Evolutionary conservation across 176 grass and related monocot species (phyloP).

Genomic region (Carex littledalei): DNA sequence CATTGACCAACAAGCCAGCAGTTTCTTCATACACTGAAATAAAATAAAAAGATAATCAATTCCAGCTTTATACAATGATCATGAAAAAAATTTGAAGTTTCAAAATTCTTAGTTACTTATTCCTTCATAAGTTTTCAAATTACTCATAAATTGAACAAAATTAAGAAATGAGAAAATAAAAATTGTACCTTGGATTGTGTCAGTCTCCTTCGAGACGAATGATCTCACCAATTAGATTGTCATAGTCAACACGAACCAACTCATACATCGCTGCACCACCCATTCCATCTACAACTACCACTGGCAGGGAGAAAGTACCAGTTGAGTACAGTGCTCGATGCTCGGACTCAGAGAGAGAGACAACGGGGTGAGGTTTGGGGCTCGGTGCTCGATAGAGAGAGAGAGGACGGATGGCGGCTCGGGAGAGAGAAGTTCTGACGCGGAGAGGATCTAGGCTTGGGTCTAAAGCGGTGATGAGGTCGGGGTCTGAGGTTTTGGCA

Average conservation of each 20-base stretch:
- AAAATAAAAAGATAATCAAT: not conserved
- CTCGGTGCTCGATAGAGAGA: too few relatives aligned
- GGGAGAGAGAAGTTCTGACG: too few relatives aligned
- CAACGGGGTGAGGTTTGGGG: too few relatives aligned
- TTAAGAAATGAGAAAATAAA: not conserved
- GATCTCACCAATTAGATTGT: constrained; percentile 84
- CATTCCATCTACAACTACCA: constrained; percentile 86
- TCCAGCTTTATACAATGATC: too few relatives aligned
- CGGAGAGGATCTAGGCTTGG: too few relatives aligned
- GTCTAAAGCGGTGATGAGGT: too few relatives aligned
- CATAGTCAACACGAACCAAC: constrained; percentile 74
- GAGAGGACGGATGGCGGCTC: too few relatives aligned
- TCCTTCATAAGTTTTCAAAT: not conserved
- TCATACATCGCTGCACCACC: constrained; percentile 85
- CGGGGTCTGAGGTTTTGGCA: too few relatives aligned
- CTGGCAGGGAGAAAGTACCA: constrained; percentile 14
- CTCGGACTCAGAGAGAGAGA: too few relatives aligned
- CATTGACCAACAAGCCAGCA: constrained; percentile 77
- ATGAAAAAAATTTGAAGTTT: not conserved
- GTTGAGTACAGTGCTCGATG: too few relatives aligned
- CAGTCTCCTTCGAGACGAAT: constrained; percentile 85
- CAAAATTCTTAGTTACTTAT: not conserved
- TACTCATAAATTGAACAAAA: not conserved
- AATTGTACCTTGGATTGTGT: constrained; percentile 64
- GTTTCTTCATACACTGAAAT: constrained; percentile 84